Evolutionary conservation across 805 yeast species (phyloP).

Genomic region (Starmerella apis): DNA sequence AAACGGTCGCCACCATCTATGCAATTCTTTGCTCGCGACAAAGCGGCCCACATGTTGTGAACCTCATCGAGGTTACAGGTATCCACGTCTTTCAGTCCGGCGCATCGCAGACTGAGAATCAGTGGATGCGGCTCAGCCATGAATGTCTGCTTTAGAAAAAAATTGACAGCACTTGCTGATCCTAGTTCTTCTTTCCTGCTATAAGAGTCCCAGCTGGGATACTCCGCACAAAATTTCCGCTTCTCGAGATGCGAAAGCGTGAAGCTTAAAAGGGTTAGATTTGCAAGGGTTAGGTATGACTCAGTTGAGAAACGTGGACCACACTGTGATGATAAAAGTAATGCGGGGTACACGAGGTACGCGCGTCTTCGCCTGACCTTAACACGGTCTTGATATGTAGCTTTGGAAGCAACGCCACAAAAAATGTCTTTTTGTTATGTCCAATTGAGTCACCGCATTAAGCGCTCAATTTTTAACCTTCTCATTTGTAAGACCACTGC

Average conservation of each 20-base stretch:
- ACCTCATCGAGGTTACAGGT: conserved; percentile 24
- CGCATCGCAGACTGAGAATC: conserved; percentile 21
- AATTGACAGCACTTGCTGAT: background rate
- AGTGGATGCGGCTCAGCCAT: conserved; percentile 21
- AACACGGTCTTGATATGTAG: too few species aligned
- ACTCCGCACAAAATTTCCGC: conserved; percentile 2
- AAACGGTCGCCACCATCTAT: conserved; percentile 24
- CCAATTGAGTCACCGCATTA: background rate
- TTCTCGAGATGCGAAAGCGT: background rate
- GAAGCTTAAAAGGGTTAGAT: background rate
- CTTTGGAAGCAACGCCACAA: too few species aligned
- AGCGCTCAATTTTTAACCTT: background rate
- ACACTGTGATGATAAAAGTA: background rate
- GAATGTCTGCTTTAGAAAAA: background rate
- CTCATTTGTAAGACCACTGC: background rate
- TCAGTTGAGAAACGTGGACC: background rate
- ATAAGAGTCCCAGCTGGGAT: background rate
- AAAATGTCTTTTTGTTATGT: too few species aligned
- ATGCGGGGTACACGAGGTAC: background rate
- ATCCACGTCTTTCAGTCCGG: conserved; percentile 23
- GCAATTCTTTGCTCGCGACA: conserved; percentile 24
- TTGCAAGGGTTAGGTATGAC: background rate
- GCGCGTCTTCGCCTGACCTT: background rate
- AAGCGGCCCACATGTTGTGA: conserved; percentile 25
- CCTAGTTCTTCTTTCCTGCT: background rate